phyloP scores from a whole-genome alignment of 345 rosid species.

The Diplotaxis tenuifolia region DNA sequence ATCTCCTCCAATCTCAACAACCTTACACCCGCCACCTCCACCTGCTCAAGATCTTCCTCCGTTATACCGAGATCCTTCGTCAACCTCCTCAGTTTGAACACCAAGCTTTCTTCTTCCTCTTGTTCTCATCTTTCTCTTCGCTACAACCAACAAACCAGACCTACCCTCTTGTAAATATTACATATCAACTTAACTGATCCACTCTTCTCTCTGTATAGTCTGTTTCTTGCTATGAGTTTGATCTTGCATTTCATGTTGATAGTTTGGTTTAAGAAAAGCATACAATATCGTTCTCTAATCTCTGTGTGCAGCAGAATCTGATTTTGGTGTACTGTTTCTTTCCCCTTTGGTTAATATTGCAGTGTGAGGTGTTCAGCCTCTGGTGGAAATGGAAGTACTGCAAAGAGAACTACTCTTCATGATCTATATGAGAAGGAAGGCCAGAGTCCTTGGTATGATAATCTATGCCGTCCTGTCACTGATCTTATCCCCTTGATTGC shows the following conservation, averaged over 20 bases:
- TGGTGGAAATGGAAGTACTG: slow-evolving; percentile 56
- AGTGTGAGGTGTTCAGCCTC: slow-evolving; percentile 73
- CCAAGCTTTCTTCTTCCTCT: slow-evolving; percentile 47
- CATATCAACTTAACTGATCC: not conserved
- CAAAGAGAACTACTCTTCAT: slow-evolving; percentile 72
- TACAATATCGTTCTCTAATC: not conserved
- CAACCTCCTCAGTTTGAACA: slow-evolving; percentile 36
- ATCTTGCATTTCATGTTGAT: not conserved
- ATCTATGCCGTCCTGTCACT: slow-evolving; percentile 92
- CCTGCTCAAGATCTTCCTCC: slow-evolving; percentile 40
- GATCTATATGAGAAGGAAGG: slow-evolving; percentile 91
- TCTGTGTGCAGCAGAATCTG: not conserved
- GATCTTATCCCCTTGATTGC: slow-evolving; percentile 83
- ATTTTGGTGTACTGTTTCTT: not conserved
- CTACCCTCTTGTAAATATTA: slow-evolving; percentile 59
- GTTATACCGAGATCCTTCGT: slow-evolving; percentile 39
- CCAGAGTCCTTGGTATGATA: slow-evolving; percentile 99
- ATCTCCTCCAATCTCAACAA: slow-evolving; percentile 72
- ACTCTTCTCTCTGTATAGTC: slow-evolving; percentile 5
- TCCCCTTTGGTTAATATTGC: slow-evolving; percentile 4
- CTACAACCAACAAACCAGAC: slow-evolving; percentile 26
- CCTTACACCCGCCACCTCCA: slow-evolving; percentile 40
- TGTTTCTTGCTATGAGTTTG: not conserved
- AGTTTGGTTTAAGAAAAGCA: not conserved
- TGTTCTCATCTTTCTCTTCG: slow-evolving; percentile 45